Conservation (phyloP, 1,139 yeast species). For the Suhomyces taliae region DNA sequence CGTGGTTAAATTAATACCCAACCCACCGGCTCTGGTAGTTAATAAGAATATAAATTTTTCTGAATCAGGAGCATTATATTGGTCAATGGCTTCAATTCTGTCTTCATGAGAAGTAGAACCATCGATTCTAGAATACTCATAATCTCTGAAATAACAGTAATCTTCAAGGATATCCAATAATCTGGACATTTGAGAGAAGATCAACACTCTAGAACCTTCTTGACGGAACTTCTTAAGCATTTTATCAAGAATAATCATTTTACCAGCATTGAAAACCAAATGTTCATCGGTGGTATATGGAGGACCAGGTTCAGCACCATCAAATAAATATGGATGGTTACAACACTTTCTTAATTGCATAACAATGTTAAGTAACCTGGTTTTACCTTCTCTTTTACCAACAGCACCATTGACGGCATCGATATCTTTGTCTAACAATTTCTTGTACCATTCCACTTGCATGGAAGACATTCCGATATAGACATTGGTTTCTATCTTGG, state of each 20-base stretch:
- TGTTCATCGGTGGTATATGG: conserved; percentile 97
- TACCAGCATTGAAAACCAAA: conserved; percentile 81
- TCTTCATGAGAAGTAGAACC: conserved; percentile 95
- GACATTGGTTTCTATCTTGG: conserved; percentile 85
- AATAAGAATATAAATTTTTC: conserved; percentile 81
- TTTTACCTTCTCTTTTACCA: conserved; percentile 87
- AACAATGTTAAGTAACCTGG: conserved; percentile 85
- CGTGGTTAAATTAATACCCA: conserved; percentile 89
- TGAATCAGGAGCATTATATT: conserved; percentile 79
- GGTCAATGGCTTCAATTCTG: conserved; percentile 89
- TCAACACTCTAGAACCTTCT: conserved; percentile 86
- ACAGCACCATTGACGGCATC: conserved; percentile 95
- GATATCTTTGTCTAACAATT: conserved; percentile 84
- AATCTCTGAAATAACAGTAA: conserved; percentile 81
- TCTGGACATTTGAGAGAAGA: conserved; percentile 95
- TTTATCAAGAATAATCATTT: conserved; percentile 86
- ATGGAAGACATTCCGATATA: conserved; percentile 93
- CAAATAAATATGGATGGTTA: conserved; percentile 94
- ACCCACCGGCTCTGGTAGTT: conserved; percentile 98
- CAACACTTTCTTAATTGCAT: conserved; percentile 97
- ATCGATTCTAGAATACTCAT: conserved; percentile 88
- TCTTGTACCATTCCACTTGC: conserved; percentile 92
- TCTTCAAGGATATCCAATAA: conserved; percentile 90
- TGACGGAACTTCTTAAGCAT: conserved; percentile 67
- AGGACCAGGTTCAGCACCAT: conserved; percentile 99